Evolutionary conservation across 352 stramenopile genomes (phyloP), one percentile per base, ranked within the genome.

Genomic region (Phytophthora hybrid): DNA sequence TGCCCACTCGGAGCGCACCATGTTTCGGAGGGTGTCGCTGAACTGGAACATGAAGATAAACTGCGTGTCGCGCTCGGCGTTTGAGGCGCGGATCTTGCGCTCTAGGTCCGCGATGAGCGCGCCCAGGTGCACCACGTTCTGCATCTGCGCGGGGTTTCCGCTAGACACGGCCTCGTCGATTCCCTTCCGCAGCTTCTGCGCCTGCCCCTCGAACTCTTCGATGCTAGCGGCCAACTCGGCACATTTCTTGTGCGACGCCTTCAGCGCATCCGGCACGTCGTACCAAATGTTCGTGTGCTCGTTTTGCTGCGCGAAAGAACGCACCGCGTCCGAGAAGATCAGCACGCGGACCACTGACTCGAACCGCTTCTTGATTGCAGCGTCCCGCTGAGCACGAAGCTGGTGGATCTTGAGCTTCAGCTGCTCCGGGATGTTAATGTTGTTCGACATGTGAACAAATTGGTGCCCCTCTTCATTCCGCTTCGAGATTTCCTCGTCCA

Each of bases 21-120:
- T 73, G 31, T 63, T 66, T 62, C 82, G 78, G 21, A 91, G 59
- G 11, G 70, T 60, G 19, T 71, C 56, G 66, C 79, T 89, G 74
- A 85, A 92, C 76, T 89, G 82, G 61, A 88, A 84, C 82, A 92
- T 90, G 71, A 88, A 80, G 31, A 80, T 76, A 51, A 92, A 89
- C 72, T 92, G 81, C 55, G 73, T 79, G 70, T 88, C 80, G 10
- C 85, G 81, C 34, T 90, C 79, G 3, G 54, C 54, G 29, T 78
- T 82, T 16, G 64, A 65, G 16, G 53, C 21, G n/a, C 47, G 54
- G 41, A 87, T 78, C 51, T 82, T 73, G 47, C 59, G 59, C 64
- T 92, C 75, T 21, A 77, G 49, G 5, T 76, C 62, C 8, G 77
- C 61, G 44, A 89, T 85, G 29, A 78, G 57, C 32, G 76, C 69